Evolutionary conservation across 139 green algal species (phyloP).

Genomic region (Chlorella sp.): DNA sequence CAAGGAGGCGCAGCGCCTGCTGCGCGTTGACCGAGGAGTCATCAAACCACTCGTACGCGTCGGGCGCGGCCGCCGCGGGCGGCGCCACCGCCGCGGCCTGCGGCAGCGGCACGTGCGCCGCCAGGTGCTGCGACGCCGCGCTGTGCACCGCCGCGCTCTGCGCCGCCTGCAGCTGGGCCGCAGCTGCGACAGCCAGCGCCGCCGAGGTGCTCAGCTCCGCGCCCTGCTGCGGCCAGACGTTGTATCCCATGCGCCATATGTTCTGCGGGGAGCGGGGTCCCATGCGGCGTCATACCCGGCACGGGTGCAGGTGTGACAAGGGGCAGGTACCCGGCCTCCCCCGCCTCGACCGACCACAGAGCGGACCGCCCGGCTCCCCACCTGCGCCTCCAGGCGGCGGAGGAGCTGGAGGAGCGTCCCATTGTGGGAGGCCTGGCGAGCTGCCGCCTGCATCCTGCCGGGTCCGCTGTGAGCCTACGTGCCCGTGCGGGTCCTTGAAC

Average conservation of each 20-base stretch:
- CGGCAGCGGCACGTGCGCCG: neutral
- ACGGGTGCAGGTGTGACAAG: too few species aligned
- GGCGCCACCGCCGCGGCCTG: neutral
- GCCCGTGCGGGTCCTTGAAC: too few species aligned
- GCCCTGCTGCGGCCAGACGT: conserved; percentile 3
- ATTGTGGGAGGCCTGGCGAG: too few species aligned
- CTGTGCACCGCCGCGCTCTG: neutral
- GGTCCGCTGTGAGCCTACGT: too few species aligned
- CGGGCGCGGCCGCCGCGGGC: neutral
- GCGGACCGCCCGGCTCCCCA: too few species aligned
- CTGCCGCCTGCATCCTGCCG: too few species aligned
- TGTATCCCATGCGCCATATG: conserved; percentile 39
- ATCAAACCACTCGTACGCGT: conserved; percentile 30
- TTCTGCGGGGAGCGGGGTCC: conserved; percentile 9
- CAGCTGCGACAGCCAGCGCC: neutral
- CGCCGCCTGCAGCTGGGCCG: neutral
- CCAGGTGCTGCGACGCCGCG: neutral
- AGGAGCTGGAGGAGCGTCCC: conserved; percentile 30
- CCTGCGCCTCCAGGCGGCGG: conserved; percentile 33
- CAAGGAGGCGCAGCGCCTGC: conserved; percentile 41
- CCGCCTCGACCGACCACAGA: too few species aligned
- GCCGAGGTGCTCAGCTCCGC: neutral
- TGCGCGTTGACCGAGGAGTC: conserved; percentile 27
- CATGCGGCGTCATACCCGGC: too few species aligned
- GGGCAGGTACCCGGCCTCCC: too few species aligned